Percentiles rank a stretch among this genome's conserved stretches.
phyloP scores from a whole-genome alignment of 345 rosid genomes.

The Microcos paniculata region DNA sequence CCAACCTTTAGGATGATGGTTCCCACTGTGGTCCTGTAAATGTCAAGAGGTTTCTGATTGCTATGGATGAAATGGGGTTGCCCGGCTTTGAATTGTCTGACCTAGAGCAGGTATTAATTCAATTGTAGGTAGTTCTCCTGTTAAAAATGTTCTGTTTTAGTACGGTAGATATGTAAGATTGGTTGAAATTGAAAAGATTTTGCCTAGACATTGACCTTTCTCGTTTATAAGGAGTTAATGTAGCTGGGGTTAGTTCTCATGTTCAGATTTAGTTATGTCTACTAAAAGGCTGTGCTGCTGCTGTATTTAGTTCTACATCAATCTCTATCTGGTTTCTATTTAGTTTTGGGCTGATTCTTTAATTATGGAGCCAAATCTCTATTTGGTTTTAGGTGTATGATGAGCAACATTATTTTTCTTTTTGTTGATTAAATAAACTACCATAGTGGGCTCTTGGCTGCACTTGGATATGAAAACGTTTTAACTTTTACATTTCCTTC shows the following conservation, averaged over 20 bases:
- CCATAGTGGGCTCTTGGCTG: background rate
- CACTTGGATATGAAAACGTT: too few species aligned
- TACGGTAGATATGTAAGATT: conserved; percentile 1
- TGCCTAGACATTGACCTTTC: background rate
- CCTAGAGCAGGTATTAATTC: conserved; percentile 48
- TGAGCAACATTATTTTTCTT: background rate
- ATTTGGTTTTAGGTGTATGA: background rate
- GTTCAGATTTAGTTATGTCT: background rate
- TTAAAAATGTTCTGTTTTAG: background rate
- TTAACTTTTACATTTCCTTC: background rate
- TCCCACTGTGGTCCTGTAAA: conserved; percentile 39
- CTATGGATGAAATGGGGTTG: conserved; percentile 70
- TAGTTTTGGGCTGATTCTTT: background rate
- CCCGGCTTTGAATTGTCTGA: conserved; percentile 63
- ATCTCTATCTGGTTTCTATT: background rate
- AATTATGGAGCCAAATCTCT: background rate
- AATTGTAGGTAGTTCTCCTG: background rate
- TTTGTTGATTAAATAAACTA: background rate
- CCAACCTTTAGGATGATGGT: conserved; percentile 37
- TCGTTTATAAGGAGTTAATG: background rate
- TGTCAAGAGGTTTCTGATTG: conserved; percentile 50
- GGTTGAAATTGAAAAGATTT: conserved; percentile 4
- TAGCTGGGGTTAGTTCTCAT: background rate
- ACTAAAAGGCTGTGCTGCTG: background rate
- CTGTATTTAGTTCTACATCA: background rate